Base-by-base conservation (phyloP, 2,329 filamentous ascomycete species). In the Curvularia sp. region DNA sequence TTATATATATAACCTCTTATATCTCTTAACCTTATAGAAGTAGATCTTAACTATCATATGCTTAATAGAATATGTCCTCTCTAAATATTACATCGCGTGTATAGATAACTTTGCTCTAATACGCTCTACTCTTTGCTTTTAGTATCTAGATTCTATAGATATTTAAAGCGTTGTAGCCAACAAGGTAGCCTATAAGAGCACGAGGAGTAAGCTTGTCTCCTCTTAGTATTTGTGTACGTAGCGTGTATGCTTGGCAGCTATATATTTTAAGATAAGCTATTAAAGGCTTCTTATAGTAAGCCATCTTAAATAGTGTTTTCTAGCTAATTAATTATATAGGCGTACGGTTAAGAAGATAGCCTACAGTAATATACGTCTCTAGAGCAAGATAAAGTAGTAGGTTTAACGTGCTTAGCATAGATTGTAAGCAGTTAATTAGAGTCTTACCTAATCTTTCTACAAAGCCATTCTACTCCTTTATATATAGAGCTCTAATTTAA, bases 231-330 rank as follows among this genome's bases (percentile, higher is more conserved):
- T 62, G 18, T 34, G 53, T 51, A 10, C 57, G 53, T 1, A 63
- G 49, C 3, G 49, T 43, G 25, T 63, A 64, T 34, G 61, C 61
- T 21, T 43, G 46, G 48, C 58, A 65, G 42, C 64, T 25, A 21
- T 58, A 58, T 1, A 57, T 1, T 12, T 49, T 23, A 13, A 65
- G 39, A 38, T 66, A 50, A 51, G 51, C 27, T 19, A 64, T 46
- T 23, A 25, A 48, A 3, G 63, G 65, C 53, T 63, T 53, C 34
- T 60, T 61, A 3, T 39, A 36, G 28, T 57, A 49, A 1, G 51
- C 55, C 12, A 60, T 48, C 47, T 68, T 28, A 41, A 58, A 68
- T 51, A 45, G 65, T 43, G 64, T 68, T 34, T 61, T 68, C 64
- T 30, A 68, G 5, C 28, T 28, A 5, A 64, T 38, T 23, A 25